These are phyloP conservation scores for Pichia sp. DNA, from an alignment of 1,139 yeast genomes.

Conservation along the genomic window DNA sequence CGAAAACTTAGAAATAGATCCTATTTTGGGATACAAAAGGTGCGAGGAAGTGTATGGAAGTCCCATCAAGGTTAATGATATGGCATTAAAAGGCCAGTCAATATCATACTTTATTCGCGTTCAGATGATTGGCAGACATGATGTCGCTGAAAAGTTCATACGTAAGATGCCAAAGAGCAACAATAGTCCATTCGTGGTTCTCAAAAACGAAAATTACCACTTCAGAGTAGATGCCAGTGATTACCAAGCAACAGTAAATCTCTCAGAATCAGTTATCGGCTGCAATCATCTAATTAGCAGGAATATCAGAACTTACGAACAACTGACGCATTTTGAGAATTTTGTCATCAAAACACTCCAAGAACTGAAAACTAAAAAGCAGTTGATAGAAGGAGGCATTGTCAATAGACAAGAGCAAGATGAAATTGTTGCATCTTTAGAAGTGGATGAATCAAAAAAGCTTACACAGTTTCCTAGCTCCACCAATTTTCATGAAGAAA, in stretches of 20 bases:
- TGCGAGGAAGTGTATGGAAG: conserved; percentile 36
- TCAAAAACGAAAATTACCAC: conserved; percentile 19
- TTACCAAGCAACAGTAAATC: background rate
- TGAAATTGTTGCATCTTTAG: conserved; percentile 14
- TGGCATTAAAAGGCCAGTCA: conserved; percentile 20
- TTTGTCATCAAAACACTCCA: conserved; percentile 14
- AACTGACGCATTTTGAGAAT: conserved; percentile 20
- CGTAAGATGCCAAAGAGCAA: background rate
- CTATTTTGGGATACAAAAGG: conserved; percentile 38
- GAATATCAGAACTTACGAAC: conserved; percentile 16
- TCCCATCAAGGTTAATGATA: conserved; percentile 33
- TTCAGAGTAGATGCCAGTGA: conserved; percentile 21
- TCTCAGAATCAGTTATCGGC: background rate
- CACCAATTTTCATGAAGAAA: conserved; percentile 15
- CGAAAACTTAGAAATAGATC: conserved; percentile 18
- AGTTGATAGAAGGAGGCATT: conserved; percentile 20
- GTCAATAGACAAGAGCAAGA: conserved; percentile 16
- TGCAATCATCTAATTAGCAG: background rate
- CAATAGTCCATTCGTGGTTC: conserved; percentile 14
- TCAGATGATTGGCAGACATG: conserved; percentile 24
- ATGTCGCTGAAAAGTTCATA: background rate
- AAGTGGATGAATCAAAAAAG: conserved; percentile 10
- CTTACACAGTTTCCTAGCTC: conserved; percentile 9
- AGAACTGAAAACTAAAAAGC: conserved; percentile 15
- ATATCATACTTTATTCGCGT: conserved; percentile 27